Percentiles rank a stretch among this genome's conserved stretches.
Evolutionary conservation across 2,329 filamentous ascomycete genomes (phyloP).

Genomic region (Kalaharituber pfeilii): DNA sequence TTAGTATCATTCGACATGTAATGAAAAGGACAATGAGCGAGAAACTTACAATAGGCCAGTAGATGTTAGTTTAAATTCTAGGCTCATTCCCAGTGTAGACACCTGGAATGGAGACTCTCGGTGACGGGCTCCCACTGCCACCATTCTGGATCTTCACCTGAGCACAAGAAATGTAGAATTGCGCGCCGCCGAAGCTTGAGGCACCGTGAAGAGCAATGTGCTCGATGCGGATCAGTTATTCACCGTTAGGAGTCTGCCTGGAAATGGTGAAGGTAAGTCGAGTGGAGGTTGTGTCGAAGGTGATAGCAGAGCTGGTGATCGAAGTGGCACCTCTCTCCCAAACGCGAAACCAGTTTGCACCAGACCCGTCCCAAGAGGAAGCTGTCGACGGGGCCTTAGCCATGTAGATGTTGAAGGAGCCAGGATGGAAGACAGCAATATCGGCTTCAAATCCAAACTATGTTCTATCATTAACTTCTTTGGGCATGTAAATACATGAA

Average conservation of each 20-base stretch:
- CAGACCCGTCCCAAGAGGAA: constrained; percentile 26
- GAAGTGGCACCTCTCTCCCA: constrained; percentile 26
- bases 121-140: constrained; percentile 26
- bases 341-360: constrained; percentile 28
- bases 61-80: constrained; percentile 20
- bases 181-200: constrained; percentile 24
- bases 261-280: constrained; percentile 27
- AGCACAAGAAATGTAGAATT: constrained; percentile 33
- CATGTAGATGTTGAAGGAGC: constrained; percentile 31
- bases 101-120: constrained; percentile 30
- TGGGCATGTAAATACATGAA: not conserved
- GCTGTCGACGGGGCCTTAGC: constrained; percentile 27
- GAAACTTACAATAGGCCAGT: constrained; percentile 14
- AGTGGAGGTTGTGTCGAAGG: constrained; percentile 9
- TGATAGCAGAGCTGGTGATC: constrained; percentile 17
- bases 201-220: constrained; percentile 34
- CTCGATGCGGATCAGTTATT: constrained; percentile 33
- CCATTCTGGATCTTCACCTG: constrained; percentile 31
- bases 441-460: constrained; percentile 17
- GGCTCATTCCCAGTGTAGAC: constrained; percentile 23
- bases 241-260: constrained; percentile 27
- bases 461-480: no score
- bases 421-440: constrained; percentile 28
- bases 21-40: not conserved
- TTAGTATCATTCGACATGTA: not conserved